Evolutionary conservation across 371 early-diverging fungal species (phyloP), one percentile per base, ranked within the genome.

Genomic region (Chytridium lagenaria): DNA sequence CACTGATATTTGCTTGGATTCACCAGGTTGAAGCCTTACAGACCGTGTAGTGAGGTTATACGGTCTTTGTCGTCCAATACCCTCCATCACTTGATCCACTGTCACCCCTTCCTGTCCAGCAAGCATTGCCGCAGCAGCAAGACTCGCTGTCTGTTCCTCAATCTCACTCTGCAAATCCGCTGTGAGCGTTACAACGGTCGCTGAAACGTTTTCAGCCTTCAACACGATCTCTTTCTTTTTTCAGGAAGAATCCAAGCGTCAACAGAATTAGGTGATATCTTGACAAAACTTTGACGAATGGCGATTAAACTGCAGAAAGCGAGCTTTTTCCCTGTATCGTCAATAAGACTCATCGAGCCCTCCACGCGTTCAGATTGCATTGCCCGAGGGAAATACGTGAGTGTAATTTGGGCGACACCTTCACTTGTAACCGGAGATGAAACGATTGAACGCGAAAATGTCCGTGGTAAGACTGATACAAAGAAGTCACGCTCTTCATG

Each of bases 181-280:
- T 2, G 76, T 61, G 3, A 85, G 55, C 0, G 44, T 30, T 1
- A 79, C 79, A 1, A 68, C 36, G 1, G 36, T 59, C 10, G 69
- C 49, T 2, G 83, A 81, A 15, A 85, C 50, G 65, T 88, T 88
- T 65, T 85, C 85, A 51, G 85, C 72, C 38, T 75, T 82, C 30
- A 87, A 31, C 15, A 33, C 1, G 12, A 75, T 51, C 61, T 83
- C 83, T 66, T 84, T 84, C 37, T 78, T 72, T 76, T 73, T n/a
- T 83, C 85, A 1, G 86, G 88, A 2, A 88, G 69, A 3, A 87
- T 80, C 88, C 88, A 88, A 15, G 81, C 83, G 63, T 87, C 80
- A 36, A 87, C 57, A 23, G 50, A 73, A 1, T 66, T 52, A 19
- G 87, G 85, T 1, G 74, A 66, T 31, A 84, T 81, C 34, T 70